These are phyloP conservation scores for Leucoagaricus sp. DNA, from an alignment of 1,284 basidiomycete species.

Conservation along the genomic window DNA sequence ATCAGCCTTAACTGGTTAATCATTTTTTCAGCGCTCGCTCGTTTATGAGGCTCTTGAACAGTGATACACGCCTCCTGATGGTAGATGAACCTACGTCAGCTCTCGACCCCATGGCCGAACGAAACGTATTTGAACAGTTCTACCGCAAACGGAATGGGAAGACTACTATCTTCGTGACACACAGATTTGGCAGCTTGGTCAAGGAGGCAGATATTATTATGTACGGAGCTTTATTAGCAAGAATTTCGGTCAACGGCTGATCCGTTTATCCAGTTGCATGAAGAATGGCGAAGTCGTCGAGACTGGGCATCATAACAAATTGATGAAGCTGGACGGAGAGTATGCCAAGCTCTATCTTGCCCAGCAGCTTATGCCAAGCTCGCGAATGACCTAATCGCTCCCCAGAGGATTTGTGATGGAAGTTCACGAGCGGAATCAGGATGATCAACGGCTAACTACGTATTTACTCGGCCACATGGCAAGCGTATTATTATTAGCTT, in stretches of 20 bases:
- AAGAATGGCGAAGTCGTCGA: constrained; percentile 35
- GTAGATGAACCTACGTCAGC: constrained; percentile 42
- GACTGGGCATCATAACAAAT: constrained; percentile 33
- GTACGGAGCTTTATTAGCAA: constrained; percentile 26
- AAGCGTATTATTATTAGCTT: neutral
- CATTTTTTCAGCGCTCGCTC: constrained; percentile 33
- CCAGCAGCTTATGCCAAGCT: constrained; percentile 17
- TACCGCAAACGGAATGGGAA: constrained; percentile 28
- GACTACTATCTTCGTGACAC: constrained; percentile 41
- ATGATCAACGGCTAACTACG: neutral
- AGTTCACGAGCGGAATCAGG: no score
- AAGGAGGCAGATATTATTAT: constrained; percentile 42
- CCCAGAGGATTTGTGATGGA: neutral
- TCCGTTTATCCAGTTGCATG: constrained; percentile 31
- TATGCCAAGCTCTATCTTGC: constrained; percentile 33
- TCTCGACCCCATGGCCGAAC: constrained; percentile 38
- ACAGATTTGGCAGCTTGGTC: constrained; percentile 36
- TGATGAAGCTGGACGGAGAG: constrained; percentile 29
- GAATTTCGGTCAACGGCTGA: neutral
- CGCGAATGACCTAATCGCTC: neutral
- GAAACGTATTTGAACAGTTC: constrained; percentile 34
- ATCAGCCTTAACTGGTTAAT: constrained; percentile 2
- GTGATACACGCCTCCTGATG: constrained; percentile 34
- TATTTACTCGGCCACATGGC: neutral
- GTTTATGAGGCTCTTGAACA: constrained; percentile 36